Evolutionary conservation across 805 yeast species (phyloP), one percentile per base, ranked within the genome.

Genomic region (Candida odintsovae): DNA sequence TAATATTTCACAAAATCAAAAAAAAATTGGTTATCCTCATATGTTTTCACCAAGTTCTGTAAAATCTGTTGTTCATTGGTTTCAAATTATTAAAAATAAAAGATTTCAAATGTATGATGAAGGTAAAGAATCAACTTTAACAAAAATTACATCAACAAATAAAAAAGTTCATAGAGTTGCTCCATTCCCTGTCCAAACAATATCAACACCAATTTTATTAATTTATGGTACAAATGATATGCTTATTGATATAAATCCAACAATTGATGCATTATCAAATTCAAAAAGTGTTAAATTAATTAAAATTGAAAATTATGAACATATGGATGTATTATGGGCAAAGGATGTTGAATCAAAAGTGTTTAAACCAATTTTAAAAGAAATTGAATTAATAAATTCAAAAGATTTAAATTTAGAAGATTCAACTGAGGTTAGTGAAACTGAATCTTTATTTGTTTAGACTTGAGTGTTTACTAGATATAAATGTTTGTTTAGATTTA

Each of bases 21-120:
- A 87, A 58, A 66, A 78, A 36, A 72, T 80, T 18, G 78, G 86
- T n/a, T 88, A 86, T 62, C 78, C 85, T 16, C 95, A 88, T 61
- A 67, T 88, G 52, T 88, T 86, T 65, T 84, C 94, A 2, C 81
- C 88, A 12, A 83, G 95, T 0, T 79, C 88, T 4, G 96, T 86
- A 31, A 87, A 86, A 62, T 76, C 83, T 26, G 88, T 85, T 26
- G 92, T 84, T 16, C 94, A 85, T 62, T 85, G 94, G 94, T 84
- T 85, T 60, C 94, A 85, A 62, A 86, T 88, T 44, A 87, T 88
- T 50, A 71, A 80, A 26, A 69, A 79, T 12, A 75, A 75, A 40
- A 73, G 76, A 42, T 86, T 88, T 19, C 50, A 48, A 31, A 85
- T 94, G 96, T 92, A 81, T 65, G 94, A 86, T 58, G 96, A 88